Base-by-base conservation (phyloP, 108 stramenopile genomes). In the Chaetoceros tenuissimus region DNA sequence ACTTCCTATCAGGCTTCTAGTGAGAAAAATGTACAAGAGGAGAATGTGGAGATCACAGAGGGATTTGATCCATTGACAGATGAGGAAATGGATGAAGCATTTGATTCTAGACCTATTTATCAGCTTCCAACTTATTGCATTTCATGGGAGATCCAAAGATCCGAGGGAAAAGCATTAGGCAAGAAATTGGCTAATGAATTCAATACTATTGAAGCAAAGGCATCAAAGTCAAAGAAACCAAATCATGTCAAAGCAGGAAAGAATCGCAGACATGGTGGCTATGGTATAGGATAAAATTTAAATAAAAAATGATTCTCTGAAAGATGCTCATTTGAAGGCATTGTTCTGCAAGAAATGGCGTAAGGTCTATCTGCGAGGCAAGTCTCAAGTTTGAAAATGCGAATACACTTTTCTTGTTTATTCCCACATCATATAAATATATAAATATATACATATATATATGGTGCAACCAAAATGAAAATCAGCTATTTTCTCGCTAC, bases 281-380 rank as follows among this genome's bases (percentile, higher is more conserved):
- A 90, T 59, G 88, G 88, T 7, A 90, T 90, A 20, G 84, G 84
- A 19, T 86, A 73, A 13, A 40, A 40, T n/a, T n/a, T n/a, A n/a
- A n/a, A n/a, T n/a, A n/a, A n/a, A n/a, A n/a, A n/a, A n/a, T n/a
- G n/a, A n/a, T n/a, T n/a, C n/a, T n/a, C n/a, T n/a, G n/a, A n/a
- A n/a, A n/a, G n/a, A n/a, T n/a, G n/a, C n/a, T n/a, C n/a, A n/a
- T n/a, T n/a, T n/a, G n/a, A n/a, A n/a, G n/a, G n/a, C n/a, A n/a
- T n/a, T n/a, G n/a, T n/a, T n/a, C n/a, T n/a, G n/a, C n/a, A n/a
- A n/a, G n/a, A n/a, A n/a, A n/a, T n/a, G n/a, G n/a, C n/a, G n/a
- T n/a, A n/a, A n/a, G n/a, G n/a, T n/a, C n/a, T n/a, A n/a, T n/a
- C n/a, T n/a, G n/a, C n/a, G n/a, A n/a, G n/a, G n/a, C n/a, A n/a